These are phyloP conservation scores for Silene noctiflora DNA, from an alignment of 179 eudicot species.

Conservation along the genomic window DNA sequence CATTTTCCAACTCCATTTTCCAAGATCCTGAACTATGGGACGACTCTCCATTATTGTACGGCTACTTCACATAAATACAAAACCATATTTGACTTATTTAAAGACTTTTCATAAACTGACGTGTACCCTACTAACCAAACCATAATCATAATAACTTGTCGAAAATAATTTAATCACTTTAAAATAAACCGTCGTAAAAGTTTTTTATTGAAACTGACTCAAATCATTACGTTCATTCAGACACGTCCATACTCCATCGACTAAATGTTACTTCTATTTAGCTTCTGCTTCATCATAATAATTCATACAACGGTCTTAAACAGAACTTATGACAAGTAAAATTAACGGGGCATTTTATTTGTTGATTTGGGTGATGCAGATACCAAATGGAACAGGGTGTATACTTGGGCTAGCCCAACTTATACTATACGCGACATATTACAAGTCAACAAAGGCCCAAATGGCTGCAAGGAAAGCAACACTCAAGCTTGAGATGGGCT, in stretches of 20 bases:
- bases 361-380: conserved; percentile 29
- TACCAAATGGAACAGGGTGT: conserved; percentile 60
- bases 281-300: too few relatives aligned
- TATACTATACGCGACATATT: conserved; percentile 51
- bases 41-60: conserved; percentile 23
- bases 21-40: conserved; percentile 25
- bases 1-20: conserved; percentile 8
- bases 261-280: too few relatives aligned
- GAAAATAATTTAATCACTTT: too few relatives aligned
- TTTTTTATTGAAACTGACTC: too few relatives aligned
- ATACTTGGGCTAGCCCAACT: conserved; percentile 64
- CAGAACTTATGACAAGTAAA: too few relatives aligned
- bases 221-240: too few relatives aligned
- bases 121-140: conserved; percentile 10
- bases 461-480: conserved; percentile 34
- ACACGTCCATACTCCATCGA: too few relatives aligned
- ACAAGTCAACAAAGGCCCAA: conserved; percentile 51
- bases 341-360: too few relatives aligned
- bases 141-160: too few relatives aligned
- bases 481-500: conserved; percentile 41
- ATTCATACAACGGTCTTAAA: too few relatives aligned
- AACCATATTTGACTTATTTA: neutral
- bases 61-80: conserved; percentile 11
- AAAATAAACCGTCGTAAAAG: too few relatives aligned
- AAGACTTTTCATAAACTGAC: conserved; percentile 17